phyloP scores from a whole-genome alignment of 23 red algal genomes.

The Agarophyton chilense region DNA sequence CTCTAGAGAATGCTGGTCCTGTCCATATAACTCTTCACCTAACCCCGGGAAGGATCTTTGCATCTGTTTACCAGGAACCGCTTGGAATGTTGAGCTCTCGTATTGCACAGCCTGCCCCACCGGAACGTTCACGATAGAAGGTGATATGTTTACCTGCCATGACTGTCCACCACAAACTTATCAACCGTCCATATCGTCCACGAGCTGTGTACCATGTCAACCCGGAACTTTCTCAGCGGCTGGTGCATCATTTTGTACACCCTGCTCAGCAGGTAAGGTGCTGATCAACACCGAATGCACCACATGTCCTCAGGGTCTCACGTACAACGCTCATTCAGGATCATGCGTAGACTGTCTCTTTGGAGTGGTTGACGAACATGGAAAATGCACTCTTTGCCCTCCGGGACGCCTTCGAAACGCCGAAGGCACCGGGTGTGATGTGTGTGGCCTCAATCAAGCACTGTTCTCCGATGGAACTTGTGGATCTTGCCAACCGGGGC shows the following conservation, averaged over 20 bases:
- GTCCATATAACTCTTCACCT: neutral
- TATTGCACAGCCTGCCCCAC: neutral
- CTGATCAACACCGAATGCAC: neutral
- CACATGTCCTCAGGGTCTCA: neutral
- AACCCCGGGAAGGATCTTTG: neutral
- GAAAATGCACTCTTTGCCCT: neutral
- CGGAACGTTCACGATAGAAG: neutral
- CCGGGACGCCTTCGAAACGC: neutral
- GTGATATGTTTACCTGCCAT: constrained; percentile 19
- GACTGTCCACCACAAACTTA: neutral
- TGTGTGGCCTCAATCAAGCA: neutral
- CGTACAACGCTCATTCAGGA: neutral
- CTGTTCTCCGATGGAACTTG: neutral
- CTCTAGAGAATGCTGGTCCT: neutral
- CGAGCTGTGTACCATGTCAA: neutral
- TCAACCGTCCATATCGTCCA: neutral
- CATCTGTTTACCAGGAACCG: neutral
- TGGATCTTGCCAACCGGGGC: neutral
- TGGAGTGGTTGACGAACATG: neutral
- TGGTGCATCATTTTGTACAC: neutral
- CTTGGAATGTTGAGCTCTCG: neutral
- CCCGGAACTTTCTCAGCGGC: neutral
- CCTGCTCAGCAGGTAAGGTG: neutral
- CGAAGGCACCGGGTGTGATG: neutral
- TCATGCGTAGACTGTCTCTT: neutral